Conservation (phyloP, 2,329 filamentous ascomycete genomes). For the Coniochaeta sp. region DNA sequence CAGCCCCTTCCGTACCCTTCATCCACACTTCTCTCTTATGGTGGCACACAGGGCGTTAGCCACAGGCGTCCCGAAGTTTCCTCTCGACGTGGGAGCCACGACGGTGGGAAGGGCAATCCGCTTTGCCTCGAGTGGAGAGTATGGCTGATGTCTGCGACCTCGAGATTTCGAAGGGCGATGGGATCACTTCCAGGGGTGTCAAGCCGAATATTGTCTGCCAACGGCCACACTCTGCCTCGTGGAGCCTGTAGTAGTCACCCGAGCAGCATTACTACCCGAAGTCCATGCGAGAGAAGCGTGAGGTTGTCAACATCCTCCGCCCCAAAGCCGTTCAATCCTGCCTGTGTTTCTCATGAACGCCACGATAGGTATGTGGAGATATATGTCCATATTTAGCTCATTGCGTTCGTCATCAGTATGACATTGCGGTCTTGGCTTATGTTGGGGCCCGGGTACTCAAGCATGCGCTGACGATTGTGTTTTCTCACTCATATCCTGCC, state of each 20-base stretch:
- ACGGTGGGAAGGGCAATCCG: not conserved
- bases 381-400: too few relatives aligned
- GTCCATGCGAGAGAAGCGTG: not conserved
- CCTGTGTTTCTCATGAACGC: not conserved
- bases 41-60: not conserved
- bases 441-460: too few relatives aligned
- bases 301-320: not conserved
- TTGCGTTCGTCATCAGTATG: not conserved
- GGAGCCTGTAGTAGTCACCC: not conserved
- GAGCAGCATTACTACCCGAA: not conserved
- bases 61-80: not conserved
- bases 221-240: not conserved
- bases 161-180: too few relatives aligned
- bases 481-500: too few relatives aligned
- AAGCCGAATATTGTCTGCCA: not conserved
- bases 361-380: not conserved
- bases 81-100: not conserved
- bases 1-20: not conserved
- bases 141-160: not conserved
- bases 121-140: not conserved
- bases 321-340: not conserved
- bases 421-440: not conserved
- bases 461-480: too few relatives aligned
- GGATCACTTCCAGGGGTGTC: too few relatives aligned
- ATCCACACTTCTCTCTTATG: not conserved